Evolutionary conservation across 2,329 filamentous ascomycete genomes (phyloP), one percentile per base, ranked within the genome.

Genomic region (Colletotrichum siamense): DNA sequence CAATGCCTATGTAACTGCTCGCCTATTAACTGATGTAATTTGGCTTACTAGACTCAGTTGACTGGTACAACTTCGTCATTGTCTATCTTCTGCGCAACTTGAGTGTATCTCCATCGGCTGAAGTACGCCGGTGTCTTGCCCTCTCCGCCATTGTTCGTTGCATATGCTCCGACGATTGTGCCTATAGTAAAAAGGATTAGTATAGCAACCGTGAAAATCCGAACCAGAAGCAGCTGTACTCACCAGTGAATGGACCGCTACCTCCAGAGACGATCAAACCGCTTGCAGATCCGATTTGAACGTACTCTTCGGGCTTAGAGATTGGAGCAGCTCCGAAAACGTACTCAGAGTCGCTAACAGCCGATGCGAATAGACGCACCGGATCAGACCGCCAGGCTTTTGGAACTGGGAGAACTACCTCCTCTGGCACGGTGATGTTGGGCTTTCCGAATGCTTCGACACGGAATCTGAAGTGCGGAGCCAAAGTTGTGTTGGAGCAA

Each of bases 131-230:
- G 83, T 26, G 86, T 86, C 3, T 79, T 84, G 4, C 85, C 86
- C 16, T 85, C 81, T 1, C 85, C 84, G 0, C 89, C 89, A 77
- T 91, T 91, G 24, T 82, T 89, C 6, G 90, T 91, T 44, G 86
- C 87, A 79, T 91, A 91, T 3, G 87, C 84, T 1, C 89, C 90
- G 0, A 92, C 76, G 28, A 91, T 81, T 2, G 86, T 85, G 1
- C 89, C 89, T 84, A 79, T 71, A 84, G 13, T 15, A 8, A 18
- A 13, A 6, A 6, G 0, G 30, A 18, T 75, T 7, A 71, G 69
- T 22, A 36, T 36, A 4, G 2, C 13, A 4, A 13, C 22, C 1
- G 2, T 6, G n/a, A 28, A 2, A 5, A 5, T 66, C 4, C 1
- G 10, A 30, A 3, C 1, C 8, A 63, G 18, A n/a, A 24, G 10